Conservation (phyloP, 345 rosid genomes). For the Zanthoxylum bungeanum region DNA sequence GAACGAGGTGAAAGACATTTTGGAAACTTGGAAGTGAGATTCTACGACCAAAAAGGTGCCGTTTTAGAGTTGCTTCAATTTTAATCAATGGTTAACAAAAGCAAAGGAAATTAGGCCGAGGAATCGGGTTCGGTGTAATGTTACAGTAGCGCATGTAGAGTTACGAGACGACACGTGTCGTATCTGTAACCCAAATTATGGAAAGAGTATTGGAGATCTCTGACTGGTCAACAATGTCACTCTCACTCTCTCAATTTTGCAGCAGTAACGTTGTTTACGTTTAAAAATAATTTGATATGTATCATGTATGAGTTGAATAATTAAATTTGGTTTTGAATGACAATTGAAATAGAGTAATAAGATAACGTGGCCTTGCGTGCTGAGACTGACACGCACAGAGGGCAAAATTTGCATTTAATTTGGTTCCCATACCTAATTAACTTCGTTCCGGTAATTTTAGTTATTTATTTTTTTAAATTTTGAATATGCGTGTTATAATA, state of each 20-base stretch:
- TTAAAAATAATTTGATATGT: no score
- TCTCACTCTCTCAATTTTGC: neutral
- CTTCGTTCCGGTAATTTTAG: no score
- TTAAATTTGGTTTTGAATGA: conserved; percentile 9
- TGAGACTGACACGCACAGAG: conserved; percentile 38
- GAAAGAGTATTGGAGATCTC: conserved; percentile 13
- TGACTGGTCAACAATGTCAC: conserved; percentile 33
- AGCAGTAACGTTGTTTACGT: neutral
- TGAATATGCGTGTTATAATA: no score
- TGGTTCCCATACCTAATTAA: no score
- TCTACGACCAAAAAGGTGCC: conserved; percentile 4
- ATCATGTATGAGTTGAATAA: neutral
- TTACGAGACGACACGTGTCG: conserved; percentile 51
- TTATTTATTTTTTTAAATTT: no score
- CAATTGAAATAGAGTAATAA: conserved; percentile 23
- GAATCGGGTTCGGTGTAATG: conserved; percentile 19
- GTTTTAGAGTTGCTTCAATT: neutral
- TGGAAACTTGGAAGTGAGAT: conserved; percentile 5
- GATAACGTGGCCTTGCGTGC: conserved; percentile 48
- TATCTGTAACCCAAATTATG: conserved; percentile 25
- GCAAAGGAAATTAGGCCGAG: neutral
- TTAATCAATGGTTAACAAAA: no score
- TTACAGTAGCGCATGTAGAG: conserved; percentile 26
- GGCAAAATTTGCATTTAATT: no score
- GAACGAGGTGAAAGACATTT: neutral